Evolutionary conservation across 2,329 filamentous ascomycete genomes (phyloP).

Genomic region (Chrysosporium keratinophilum): DNA sequence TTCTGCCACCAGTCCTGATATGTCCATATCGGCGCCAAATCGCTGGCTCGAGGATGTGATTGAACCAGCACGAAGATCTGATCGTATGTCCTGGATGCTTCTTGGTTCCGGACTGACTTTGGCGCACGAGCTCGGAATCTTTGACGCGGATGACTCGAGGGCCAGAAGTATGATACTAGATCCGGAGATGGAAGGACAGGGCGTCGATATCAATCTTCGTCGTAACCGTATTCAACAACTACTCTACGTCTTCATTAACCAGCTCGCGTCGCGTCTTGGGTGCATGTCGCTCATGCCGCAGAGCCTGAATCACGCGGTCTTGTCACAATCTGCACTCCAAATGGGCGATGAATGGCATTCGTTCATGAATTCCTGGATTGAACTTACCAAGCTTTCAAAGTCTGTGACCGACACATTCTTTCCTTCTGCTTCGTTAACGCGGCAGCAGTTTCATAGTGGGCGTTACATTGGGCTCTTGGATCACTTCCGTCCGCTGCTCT

Average conservation of each 20-base stretch:
- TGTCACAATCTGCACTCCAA: conserved; percentile 21
- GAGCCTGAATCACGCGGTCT: conserved; percentile 30
- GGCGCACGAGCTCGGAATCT: conserved; percentile 44
- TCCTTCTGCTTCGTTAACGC: conserved; percentile 34
- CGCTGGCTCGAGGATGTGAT: conserved; percentile 46
- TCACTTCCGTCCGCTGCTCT: conserved; percentile 36
- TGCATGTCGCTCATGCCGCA: conserved; percentile 46
- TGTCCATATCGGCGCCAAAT: conserved; percentile 24
- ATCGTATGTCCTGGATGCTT: conserved; percentile 52
- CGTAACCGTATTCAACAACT: conserved; percentile 29
- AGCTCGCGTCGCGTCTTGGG: conserved; percentile 42
- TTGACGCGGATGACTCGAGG: conserved; percentile 33
- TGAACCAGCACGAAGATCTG: conserved; percentile 43
- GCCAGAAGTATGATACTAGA: conserved; percentile 17
- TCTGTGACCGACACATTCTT: conserved; percentile 47
- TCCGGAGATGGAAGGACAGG: conserved; percentile 15
- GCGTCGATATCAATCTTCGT: conserved; percentile 24
- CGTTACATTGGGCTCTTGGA: conserved; percentile 43
- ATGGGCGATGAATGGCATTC: conserved; percentile 40
- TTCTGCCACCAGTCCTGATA: conserved; percentile 21
- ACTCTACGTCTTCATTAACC: conserved; percentile 42
- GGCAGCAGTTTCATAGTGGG: conserved; percentile 37
- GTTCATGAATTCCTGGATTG: conserved; percentile 45
- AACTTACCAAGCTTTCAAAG: conserved; percentile 39
- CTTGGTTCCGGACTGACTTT: conserved; percentile 45